Percentiles rank a stretch among this genome's conserved stretches.
phyloP scores from a whole-genome alignment of 306 rosid genomes.

The Phaseolus lunatus region DNA sequence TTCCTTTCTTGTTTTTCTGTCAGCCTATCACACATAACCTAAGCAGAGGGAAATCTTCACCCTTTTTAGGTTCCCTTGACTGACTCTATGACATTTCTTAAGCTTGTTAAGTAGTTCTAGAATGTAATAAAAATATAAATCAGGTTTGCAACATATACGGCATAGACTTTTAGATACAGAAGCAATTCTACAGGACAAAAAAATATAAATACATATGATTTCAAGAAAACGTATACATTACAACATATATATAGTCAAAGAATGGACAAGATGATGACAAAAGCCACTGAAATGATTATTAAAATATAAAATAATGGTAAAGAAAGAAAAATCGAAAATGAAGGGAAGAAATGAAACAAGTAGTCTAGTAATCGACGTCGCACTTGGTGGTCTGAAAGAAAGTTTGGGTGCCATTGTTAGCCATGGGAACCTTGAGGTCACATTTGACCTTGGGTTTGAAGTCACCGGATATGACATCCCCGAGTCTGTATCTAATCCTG shows the following conservation, averaged over 20 bases:
- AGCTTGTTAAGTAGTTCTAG: not conserved
- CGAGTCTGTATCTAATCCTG: constrained; percentile 60
- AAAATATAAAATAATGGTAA: not conserved
- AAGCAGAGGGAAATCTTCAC: not conserved
- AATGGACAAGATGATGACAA: constrained; percentile 28
- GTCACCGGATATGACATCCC: constrained; percentile 34
- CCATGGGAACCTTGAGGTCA: constrained; percentile 56
- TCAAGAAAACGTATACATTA: not conserved
- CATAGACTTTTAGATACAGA: not conserved
- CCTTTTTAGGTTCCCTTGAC: not conserved
- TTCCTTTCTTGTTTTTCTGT: not conserved
- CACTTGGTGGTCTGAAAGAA: constrained; percentile 57
- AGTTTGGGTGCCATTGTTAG: not conserved
- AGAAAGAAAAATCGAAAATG: not conserved
- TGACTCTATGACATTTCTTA: not conserved
- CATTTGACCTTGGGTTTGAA: constrained; percentile 65
- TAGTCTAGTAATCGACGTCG: constrained; percentile 37
- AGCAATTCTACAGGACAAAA: not conserved
- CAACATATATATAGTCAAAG: not conserved
- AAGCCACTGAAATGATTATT: not conserved
- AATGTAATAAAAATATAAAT: not conserved
- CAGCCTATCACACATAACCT: not conserved
- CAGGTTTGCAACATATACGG: too few species aligned
- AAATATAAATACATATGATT: not conserved
- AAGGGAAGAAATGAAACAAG: not conserved